phyloP scores from a whole-genome alignment of 164 flowering plant genomes.

The Hamamelis virginiana region DNA sequence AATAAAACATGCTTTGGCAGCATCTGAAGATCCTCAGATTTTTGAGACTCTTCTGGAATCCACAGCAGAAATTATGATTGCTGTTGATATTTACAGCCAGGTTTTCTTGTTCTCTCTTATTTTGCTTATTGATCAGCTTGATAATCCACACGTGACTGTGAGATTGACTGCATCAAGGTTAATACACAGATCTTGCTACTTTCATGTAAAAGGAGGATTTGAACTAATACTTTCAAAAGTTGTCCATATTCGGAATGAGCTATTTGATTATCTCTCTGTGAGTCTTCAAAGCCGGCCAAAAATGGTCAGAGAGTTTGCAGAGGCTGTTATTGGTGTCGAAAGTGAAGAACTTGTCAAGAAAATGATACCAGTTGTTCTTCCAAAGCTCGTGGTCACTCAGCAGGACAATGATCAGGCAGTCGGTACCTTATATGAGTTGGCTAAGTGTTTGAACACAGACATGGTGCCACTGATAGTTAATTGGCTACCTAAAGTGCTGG shows the following conservation, averaged over 20 bases:
- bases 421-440: slow-evolving; percentile 58
- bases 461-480: slow-evolving; percentile 68
- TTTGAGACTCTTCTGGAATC: slow-evolving; percentile 80
- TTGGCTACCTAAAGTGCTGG: slow-evolving; percentile 96
- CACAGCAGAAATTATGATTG: slow-evolving; percentile 68
- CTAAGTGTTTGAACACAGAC: slow-evolving; percentile 68
- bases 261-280: slow-evolving; percentile 71
- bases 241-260: slow-evolving; percentile 60
- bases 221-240: slow-evolving; percentile 56
- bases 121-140: slow-evolving; percentile 88
- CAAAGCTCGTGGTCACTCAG: slow-evolving; percentile 79
- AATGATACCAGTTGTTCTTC: slow-evolving; percentile 94
- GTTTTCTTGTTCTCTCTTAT: slow-evolving; percentile 69
- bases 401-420: slow-evolving; percentile 60
- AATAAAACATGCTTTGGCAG: slow-evolving; percentile 63
- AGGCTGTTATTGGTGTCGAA: slow-evolving; percentile 74
- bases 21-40: slow-evolving; percentile 62
- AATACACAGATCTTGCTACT: slow-evolving; percentile 62
- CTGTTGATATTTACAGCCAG: slow-evolving; percentile 60
- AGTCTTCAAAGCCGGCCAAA: slow-evolving; percentile 65
- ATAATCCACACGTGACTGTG: slow-evolving; percentile 63
- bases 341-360: slow-evolving; percentile 63
- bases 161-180: slow-evolving; percentile 71
- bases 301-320: slow-evolving; percentile 86
- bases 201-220: slow-evolving; percentile 75